Conservation (phyloP, 371 early-diverging fungal genomes). For the Batrachochytrium dendrobatidis region DNA sequence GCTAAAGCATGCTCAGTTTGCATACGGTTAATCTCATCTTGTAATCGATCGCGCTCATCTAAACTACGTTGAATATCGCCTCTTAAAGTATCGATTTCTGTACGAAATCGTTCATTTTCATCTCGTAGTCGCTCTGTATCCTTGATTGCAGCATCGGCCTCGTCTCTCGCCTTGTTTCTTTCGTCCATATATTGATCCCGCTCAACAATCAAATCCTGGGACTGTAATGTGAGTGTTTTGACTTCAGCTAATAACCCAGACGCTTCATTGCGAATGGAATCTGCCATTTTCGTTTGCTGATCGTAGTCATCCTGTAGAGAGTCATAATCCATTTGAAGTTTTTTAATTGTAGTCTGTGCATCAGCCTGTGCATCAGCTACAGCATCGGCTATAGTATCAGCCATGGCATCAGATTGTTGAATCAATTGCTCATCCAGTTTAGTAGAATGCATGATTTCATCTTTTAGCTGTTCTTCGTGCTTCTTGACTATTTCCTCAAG, state of each 20-base stretch:
- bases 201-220: constrained; percentile 42
- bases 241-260: constrained; percentile 64
- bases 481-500: not conserved
- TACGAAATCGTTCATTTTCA: not conserved
- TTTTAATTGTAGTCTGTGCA: not conserved
- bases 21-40: not conserved
- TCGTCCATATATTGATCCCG: not conserved
- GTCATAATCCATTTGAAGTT: constrained; percentile 42
- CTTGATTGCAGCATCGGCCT: not conserved
- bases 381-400: too few species aligned
- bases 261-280: constrained; percentile 67
- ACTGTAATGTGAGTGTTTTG: constrained; percentile 51
- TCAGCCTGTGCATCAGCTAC: not conserved
- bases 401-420: not conserved
- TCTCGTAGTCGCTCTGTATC: not conserved
- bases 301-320: constrained; percentile 62
- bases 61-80: not conserved
- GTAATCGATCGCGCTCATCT: not conserved
- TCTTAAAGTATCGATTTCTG: not conserved
- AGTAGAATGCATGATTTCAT: not conserved
- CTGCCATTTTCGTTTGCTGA: constrained; percentile 65
- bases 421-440: not conserved
- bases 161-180: not conserved
- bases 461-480: not conserved
- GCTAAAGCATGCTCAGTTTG: not conserved